Evolutionary conservation across 768 basidiomycete species (phyloP), one percentile per base, ranked within the genome.

Genomic region (Suillus clintonianus): DNA sequence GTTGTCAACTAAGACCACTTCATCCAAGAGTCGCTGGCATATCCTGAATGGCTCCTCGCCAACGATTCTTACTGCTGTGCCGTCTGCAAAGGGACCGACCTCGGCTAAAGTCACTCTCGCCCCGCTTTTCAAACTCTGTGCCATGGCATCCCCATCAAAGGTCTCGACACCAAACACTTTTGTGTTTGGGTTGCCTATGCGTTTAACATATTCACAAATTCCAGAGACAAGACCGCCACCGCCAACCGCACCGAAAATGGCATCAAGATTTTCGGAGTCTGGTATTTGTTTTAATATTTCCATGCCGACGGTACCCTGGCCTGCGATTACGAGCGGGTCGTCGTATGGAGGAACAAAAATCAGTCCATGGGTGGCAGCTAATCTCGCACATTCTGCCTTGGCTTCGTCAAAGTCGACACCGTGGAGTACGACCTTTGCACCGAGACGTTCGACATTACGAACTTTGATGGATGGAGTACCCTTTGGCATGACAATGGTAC

Each of bases 401-500:
- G 97, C 97, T 74, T 90, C 96, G 77, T 99, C 97, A 71, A 99
- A 99, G 78, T 99, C 97, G 32, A 72, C 73, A 13, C 97, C 97
- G 73, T 95, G 89, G 6, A 98, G 84, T 59, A 99, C 88, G 67
- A 98, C 95, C 70, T 97, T 96, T 41, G 96, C 94, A 59, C 95
- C 96, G 32, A 99, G 82, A 24, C 97, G 90, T n/a, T 91, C 87
- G 32, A 97, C 97, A 70, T 97, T 98, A 64, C 88, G 83, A 72
- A 96, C 93, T 80, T 99, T 99, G 84, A 99, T 99, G 45, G 90
- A 85, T 1, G 97, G 97, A 3, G 97, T 99, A 15, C 88, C 93
- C 47, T 89, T 81, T 1, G 97, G 97, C 97, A 99, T 99, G 65
- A 99, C 94, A 71, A 99, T 99, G n/a, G 95, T 98, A 67, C 95